Percentiles rank a stretch among this genome's conserved stretches.
Evolutionary conservation across 192 early-diverging fungal species (phyloP).

Genomic region (Rhizoclosmatium sp.): DNA sequence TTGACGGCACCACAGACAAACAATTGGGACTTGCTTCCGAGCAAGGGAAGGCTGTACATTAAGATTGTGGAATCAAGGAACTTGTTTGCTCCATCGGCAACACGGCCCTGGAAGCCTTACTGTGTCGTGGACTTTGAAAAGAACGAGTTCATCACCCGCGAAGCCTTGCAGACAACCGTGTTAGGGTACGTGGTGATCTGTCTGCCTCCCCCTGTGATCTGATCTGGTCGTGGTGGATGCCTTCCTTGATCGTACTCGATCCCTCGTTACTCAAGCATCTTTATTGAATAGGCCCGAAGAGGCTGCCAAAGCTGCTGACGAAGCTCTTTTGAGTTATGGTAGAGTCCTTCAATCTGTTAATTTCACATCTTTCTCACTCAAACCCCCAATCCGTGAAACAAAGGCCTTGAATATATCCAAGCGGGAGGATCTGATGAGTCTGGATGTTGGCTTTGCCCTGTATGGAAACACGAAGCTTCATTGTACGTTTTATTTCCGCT

Average conservation of each 20-base stretch:
- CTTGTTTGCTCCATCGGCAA: conserved; percentile 45
- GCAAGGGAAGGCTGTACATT: conserved; percentile 44
- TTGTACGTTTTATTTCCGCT: conserved; percentile 48
- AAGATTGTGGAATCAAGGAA: conserved; percentile 62
- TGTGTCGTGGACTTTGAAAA: conserved; percentile 68
- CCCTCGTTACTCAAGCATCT: neutral
- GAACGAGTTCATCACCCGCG: conserved; percentile 62
- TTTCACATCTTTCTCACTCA: too few relatives aligned
- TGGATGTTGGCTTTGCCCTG: conserved; percentile 38
- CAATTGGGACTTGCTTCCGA: conserved; percentile 28
- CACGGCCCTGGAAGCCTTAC: conserved; percentile 46
- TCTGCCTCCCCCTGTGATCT: neutral
- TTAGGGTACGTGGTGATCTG: conserved; percentile 31
- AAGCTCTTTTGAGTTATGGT: conserved; percentile 5
- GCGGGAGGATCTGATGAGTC: neutral
- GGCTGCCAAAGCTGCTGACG: neutral
- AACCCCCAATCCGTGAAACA: neutral
- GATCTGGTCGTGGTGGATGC: neutral
- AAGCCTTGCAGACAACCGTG: conserved; percentile 41
- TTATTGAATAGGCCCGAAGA: conserved; percentile 19
- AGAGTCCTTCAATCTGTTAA: neutral
- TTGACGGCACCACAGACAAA: neutral
- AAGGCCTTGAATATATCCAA: neutral
- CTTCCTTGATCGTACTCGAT: neutral
- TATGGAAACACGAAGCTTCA: conserved; percentile 65